Base-by-base conservation (phyloP, 345 rosid genomes). In the Camelina sativa region DNA sequence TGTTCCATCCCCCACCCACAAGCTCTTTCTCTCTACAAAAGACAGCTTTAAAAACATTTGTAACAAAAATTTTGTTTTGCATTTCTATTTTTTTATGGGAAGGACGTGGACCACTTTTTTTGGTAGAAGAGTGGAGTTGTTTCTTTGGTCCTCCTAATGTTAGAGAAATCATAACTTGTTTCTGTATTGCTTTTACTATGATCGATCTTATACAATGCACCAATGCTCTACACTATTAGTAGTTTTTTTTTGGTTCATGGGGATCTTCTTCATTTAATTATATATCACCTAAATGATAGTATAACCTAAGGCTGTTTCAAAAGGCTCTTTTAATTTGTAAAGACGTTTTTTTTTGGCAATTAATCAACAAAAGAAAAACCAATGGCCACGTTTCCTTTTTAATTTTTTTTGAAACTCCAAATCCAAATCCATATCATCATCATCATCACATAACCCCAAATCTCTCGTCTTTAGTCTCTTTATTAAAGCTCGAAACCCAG, bases 41-140 rank as follows among this genome's bases (percentile, higher is more conserved):
- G 40, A 52, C 48, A 6, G 62, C 68, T 57, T 75, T 23, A 23
- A 28, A 28, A 60, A 74, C 59, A 48, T 35, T 35, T 58, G 65
- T 73, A 56, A 35, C 73, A 35, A 35, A 58, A 17, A 2, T 28
- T 28, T 28, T 28, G 37, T 34, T 8, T n/a, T 12, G 12, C 34
- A 53, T 65, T 55, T 53, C 1, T 12, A 3, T 66, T 28, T 28
- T 28, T 28, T 66, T 37, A 74, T 61, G 72, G 13, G 7, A 12
- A 73, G 71, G 38, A 57, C 66, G 51, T 50, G 13, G 38, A 58
- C 70, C 71, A 64, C 48, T 73, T 25, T 25, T 25, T 25, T 25
- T 44, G 40, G 11, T 74, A 57, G 60, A 28, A 43, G 57, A 75
- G 69, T 41, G 73, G 62, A 75, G 73, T 58, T 75, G 35, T 34